Evolutionary conservation across 1,139 yeast genomes (phyloP).

Genomic region (Blastobotrys ciferrii): DNA sequence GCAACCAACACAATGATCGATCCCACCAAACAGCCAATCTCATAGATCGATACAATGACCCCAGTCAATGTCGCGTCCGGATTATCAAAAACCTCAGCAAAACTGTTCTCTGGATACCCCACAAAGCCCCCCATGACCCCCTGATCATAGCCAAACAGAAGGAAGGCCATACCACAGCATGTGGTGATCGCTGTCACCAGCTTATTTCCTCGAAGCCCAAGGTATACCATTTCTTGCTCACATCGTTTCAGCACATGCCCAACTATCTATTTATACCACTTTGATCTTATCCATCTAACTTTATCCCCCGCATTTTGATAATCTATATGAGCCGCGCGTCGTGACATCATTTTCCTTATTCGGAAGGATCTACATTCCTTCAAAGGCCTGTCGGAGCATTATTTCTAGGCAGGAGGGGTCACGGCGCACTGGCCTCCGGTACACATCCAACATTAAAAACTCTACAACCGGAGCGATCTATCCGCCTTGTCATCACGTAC

Average conservation of each 20-base stretch:
- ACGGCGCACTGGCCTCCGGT: neutral
- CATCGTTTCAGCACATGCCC: neutral
- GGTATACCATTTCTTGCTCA: neutral
- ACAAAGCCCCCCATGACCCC: constrained; percentile 56
- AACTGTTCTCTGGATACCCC: neutral
- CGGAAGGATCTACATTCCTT: neutral
- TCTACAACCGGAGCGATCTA: too few relatives aligned
- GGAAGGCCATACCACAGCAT: neutral
- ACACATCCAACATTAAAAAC: neutral
- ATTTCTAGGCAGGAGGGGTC: neutral
- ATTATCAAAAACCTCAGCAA: neutral
- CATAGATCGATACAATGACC: constrained; percentile 53
- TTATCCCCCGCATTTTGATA: neutral
- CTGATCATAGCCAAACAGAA: constrained; percentile 49
- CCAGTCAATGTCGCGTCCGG: constrained; percentile 30
- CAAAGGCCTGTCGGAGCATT: neutral
- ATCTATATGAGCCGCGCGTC: neutral
- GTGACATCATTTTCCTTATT: neutral
- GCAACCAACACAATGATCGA: constrained; percentile 56
- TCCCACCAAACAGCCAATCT: constrained; percentile 75
- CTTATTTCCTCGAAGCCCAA: constrained; percentile 1
- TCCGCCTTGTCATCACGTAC: too few relatives aligned
- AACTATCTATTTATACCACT: neutral
- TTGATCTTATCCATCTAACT: neutral
- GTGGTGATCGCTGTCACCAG: neutral